Base-by-base conservation (phyloP, 441 rosid species). In the Sinapis alba region DNA sequence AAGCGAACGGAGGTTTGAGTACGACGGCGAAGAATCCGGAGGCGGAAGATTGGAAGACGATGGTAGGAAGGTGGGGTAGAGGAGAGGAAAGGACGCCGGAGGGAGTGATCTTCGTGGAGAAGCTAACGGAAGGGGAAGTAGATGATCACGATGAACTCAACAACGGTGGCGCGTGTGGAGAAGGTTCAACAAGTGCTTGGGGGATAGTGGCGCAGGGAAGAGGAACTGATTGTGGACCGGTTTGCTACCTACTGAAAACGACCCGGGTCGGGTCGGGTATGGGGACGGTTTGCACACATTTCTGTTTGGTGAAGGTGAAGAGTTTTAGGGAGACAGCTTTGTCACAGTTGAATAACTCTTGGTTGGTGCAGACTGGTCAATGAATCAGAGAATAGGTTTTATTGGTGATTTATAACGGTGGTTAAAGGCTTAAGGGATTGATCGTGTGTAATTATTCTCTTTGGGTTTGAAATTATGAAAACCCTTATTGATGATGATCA, bases 161-260 rank as follows among this genome's bases (percentile, higher is more conserved):
- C 0, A 78, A 50, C 0, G 56, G 60, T 4, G 72, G 72, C 36
- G 67, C 54, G 63, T n/a, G 51, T 36, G 74, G 69, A 27, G 78
- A 72, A 19, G 74, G 62, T 2, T 60, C 68, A 11, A 53, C 58
- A 12, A 76, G 82, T 36, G 85, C 86, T n/a, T 89, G 97, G 93
- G 95, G 95, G 13, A 36, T 91, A 5, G 85, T 89, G 71, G 95
- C 86, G 68, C 97, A 91, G 65, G 88, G 90, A 8, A 83, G 73
- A 73, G 94, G 86, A 28, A 60, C 38, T 5, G 83, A 78, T 27
- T 65, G 77, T 66, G 81, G 81, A 30, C 92, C 91, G 0, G 87
- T 79, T 38, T 91, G 97, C 45, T 91, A 89, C 13, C 47, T 91
- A 78, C 59, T 91, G 85, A 88, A 89, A 73, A 91, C 97, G 9